Base-by-base conservation (phyloP, 352 stramenopile species). In the Plasmopara muralis region DNA sequence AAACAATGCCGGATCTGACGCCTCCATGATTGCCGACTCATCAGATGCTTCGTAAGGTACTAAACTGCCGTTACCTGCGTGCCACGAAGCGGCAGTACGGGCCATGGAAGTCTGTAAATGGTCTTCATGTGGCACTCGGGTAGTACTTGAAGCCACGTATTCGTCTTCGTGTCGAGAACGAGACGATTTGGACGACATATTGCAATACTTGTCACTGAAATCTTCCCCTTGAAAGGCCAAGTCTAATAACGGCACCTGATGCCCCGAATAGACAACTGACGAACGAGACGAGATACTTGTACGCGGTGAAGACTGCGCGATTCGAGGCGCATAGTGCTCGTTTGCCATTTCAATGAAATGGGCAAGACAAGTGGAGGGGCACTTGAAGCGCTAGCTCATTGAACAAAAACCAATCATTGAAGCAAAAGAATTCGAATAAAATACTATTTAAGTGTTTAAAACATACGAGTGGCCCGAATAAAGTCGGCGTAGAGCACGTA, bases 401-500 rank as follows among this genome's bases (percentile, higher is more conserved):
- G 10, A 50, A 41, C 29, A 6, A 15, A 41, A 50, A 31, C 40
- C 18, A 29, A 45, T 35, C 10, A 35, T 6, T 35, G 5, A 35
- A 35, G 10, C 31, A 35, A 25, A 25, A 25, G 20, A 25, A 25
- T 25, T 25, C 20, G 3, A 25, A 25, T 25, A 25, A 25, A 25
- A 25, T n/a, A 2, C 13, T 25, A 20, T 45, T 30, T 8, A 13
- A 9, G 33, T 20, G 25, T 14, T 57, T 62, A 66, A n/a, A 66
- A 63, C 43, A 57, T 37, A 35, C 47, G 61, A 15, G 61, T 60
- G 48, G 61, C 29, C 16, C 57, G 38, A 62, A 91, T 89, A 43
- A 89, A 91, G 51, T 91, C 74, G 46, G 75, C 72, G 59, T 91
- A 91, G 38, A 88, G 62, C 9, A 91, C 76, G 38, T 86, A 70